phyloP scores from a whole-genome alignment of 1,139 yeast genomes.

The Schwanniomyces etchellsii region DNA sequence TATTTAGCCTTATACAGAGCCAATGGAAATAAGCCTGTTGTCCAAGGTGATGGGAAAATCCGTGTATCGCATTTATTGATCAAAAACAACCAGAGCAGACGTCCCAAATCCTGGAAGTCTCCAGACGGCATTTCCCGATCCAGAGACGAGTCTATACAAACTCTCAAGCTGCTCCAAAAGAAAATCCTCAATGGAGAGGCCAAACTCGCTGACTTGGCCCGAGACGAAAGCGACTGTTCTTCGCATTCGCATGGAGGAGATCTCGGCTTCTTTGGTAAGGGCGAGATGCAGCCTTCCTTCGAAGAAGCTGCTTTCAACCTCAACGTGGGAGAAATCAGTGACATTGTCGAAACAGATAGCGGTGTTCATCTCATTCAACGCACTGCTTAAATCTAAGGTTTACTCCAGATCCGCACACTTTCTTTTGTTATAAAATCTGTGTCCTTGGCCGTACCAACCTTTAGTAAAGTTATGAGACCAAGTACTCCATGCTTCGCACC shows the following conservation, averaged over 20 bases:
- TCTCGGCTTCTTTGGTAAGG: slow-evolving; percentile 79
- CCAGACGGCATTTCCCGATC: slow-evolving; percentile 65
- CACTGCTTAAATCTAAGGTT: slow-evolving; percentile 51
- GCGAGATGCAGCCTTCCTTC: slow-evolving; percentile 93
- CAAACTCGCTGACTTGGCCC: slow-evolving; percentile 67
- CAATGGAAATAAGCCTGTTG: slow-evolving; percentile 62
- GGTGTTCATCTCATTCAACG: slow-evolving; percentile 88
- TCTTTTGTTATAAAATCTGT: no score
- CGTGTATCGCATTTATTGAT: slow-evolving; percentile 63
- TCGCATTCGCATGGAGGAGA: slow-evolving; percentile 89
- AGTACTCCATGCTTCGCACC: no score
- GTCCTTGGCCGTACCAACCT: no score
- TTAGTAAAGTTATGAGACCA: no score
- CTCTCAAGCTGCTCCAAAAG: slow-evolving; percentile 52
- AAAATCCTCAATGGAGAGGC: slow-evolving; percentile 66
- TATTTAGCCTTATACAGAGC: slow-evolving; percentile 46
- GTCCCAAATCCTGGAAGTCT: slow-evolving; percentile 90
- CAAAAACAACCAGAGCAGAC: slow-evolving; percentile 76
- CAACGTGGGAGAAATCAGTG: slow-evolving; percentile 79
- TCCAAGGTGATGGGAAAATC: slow-evolving; percentile 38
- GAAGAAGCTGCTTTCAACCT: slow-evolving; percentile 82
- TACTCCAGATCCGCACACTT: not conserved
- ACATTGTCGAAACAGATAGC: slow-evolving; percentile 80
- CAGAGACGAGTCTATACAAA: slow-evolving; percentile 78
- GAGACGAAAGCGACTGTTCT: slow-evolving; percentile 82